Base-by-base conservation (phyloP, 306 rosid species). In the Medicago arabica region DNA sequence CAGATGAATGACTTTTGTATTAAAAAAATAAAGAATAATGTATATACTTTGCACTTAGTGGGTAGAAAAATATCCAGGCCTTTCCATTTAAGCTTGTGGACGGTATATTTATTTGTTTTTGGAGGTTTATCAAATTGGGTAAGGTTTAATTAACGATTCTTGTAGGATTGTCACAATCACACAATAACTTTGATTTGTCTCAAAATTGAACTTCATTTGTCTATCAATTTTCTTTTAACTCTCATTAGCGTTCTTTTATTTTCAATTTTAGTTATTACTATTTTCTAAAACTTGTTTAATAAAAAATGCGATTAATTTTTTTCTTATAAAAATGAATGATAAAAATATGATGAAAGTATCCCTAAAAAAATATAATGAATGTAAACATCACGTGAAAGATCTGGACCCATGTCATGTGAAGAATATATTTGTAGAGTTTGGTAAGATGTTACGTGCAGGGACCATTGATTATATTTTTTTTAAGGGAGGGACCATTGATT, bases 361-460 rank as follows among this genome's bases (percentile, higher is more conserved):
- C 31, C 31, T 28, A 28, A 28, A 28, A 57, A 21, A 21, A 21
- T 18, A 5, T 57, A 57, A 57, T 1, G 63, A 57, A 34, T 36
- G 44, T n/a, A n/a, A 36, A 36, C 8, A 36, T 63, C 69, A n/a
- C 69, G 47, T 63, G 69, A 63, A 63, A 36, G 8, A 9, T 38
- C 23, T 11, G 46, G 46, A 7, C 14, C 16, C 44, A 36, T 34
- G 46, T 15, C 46, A 36, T 38, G 46, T 38, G 47, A 34, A 15
- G 53, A 19, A 19, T 54, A 31, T 39, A 5, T 8, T 23, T 23
- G 40, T 13, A 39, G 14, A 40, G 41, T 72, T 71, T 72, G 10
- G 59, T 69, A 18, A 38, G 51, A 57, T 43, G 46, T 16, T 73
- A 47, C 36, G 57, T 53, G 63, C 50, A 5, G 25, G 41, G 58